Evolutionary conservation across 164 flowering plant species (phyloP), one percentile per base, ranked within the genome.

Genomic region (Euptelea pleiosperma): DNA sequence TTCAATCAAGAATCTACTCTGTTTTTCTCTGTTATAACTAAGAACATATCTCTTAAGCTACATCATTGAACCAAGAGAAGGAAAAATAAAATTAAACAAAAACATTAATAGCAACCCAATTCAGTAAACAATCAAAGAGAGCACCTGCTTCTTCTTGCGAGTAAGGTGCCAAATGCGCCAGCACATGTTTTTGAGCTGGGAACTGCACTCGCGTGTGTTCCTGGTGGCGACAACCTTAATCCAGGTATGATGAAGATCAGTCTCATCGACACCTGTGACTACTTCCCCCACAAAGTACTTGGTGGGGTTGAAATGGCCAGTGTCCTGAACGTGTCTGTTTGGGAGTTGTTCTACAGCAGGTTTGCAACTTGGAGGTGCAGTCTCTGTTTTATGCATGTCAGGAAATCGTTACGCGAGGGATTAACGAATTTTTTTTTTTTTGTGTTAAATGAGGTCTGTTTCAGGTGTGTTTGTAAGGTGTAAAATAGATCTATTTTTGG

Each of bases 131-230:
- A 22, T 4, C 34, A 42, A 29, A 16, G 19, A 7, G 53, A 15
- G 24, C 3, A 82, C 89, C 86, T 84, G 89, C 56, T 79, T 84
- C 77, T 84, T 73, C 74, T 80, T 76, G 41, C 89, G 85, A 14
- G 96, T 66, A 25, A 89, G 96, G 60, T 89, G 96, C 96, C 96
- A 89, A 55, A 89, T 86, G 30, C 96, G 78, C 96, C 96, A 89
- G 60, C 96, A 89, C 93, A 84, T 89, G 66, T 89, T 89, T 77
- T 89, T 91, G 47, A 89, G 87, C 16, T 94, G 60, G 35, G 83
- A 79, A 71, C 87, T 84, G 26, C 94, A 77, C 55, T 89, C 93
- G n/a, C 81, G 76, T 33, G 89, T 78, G 62, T 89, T 86, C 48
- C 96, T 76, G 1, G 96, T 89, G 52, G 96, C 96, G 15, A 84